These are phyloP conservation scores for Claviceps pazoutovae DNA, from an alignment of 2,329 filamentous ascomycete species.

Conservation along the genomic window DNA sequence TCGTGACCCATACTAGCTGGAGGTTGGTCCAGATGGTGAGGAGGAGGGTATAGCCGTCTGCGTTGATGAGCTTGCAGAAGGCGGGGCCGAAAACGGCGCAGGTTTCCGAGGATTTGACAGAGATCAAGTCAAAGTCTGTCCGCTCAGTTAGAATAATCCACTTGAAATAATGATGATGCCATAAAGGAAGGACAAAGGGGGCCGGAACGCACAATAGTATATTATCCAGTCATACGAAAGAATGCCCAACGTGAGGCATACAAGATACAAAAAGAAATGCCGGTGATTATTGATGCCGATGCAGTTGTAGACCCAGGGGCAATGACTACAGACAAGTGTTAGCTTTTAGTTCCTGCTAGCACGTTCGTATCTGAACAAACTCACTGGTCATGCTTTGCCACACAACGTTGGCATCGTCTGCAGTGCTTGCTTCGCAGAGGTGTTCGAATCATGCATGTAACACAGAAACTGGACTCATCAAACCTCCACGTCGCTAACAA, in stretches of 20 bases:
- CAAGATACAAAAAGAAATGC: slow-evolving; percentile 84
- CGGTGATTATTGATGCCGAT: slow-evolving; percentile 91
- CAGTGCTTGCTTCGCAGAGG: slow-evolving; percentile 94
- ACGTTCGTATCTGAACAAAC: slow-evolving; percentile 16
- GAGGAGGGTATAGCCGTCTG: slow-evolving; percentile 73
- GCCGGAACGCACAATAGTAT: slow-evolving; percentile 47
- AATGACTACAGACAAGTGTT: slow-evolving; percentile 51
- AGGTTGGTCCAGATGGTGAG: slow-evolving; percentile 66
- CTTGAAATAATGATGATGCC: too few species aligned
- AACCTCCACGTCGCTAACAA: slow-evolving; percentile 77
- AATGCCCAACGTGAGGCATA: slow-evolving; percentile 64
- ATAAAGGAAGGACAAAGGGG: too few species aligned
- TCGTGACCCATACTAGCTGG: slow-evolving; percentile 91
- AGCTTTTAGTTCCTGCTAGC: neutral
- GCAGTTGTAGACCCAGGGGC: slow-evolving; percentile 96
- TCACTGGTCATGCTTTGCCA: slow-evolving; percentile 94
- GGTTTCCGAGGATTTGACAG: slow-evolving; percentile 33
- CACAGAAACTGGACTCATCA: slow-evolving; percentile 88
- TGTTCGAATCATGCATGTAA: slow-evolving; percentile 85
- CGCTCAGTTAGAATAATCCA: too few species aligned
- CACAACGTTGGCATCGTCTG: slow-evolving; percentile 76
- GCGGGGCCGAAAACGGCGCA: slow-evolving; percentile 67
- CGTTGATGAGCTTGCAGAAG: slow-evolving; percentile 63
- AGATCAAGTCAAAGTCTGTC: slow-evolving; percentile 50
- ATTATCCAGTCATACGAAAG: slow-evolving; percentile 56